Evolutionary conservation across 2,329 filamentous ascomycete species (phyloP).

Genomic region (Fusarium longipes): DNA sequence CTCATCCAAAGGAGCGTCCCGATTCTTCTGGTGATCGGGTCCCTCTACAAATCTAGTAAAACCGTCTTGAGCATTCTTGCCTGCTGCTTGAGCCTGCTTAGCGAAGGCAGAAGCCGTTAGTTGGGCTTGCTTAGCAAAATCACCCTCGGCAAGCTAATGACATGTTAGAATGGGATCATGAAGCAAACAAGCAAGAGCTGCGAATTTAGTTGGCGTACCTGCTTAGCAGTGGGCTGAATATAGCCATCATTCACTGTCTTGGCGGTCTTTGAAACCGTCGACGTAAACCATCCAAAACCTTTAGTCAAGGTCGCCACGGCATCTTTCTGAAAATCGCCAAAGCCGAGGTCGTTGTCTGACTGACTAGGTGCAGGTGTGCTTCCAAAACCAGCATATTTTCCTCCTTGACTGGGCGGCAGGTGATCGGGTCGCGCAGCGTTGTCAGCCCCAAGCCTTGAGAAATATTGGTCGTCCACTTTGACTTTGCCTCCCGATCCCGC

Average conservation of each 20-base stretch:
- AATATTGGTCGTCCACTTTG: constrained; percentile 87
- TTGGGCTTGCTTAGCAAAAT: constrained; percentile 76
- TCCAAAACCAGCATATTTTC: constrained; percentile 92
- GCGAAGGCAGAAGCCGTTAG: constrained; percentile 73
- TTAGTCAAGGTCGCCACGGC: constrained; percentile 89
- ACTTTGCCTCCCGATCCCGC: constrained; percentile 60
- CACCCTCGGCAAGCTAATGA: constrained; percentile 78
- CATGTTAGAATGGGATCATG: constrained; percentile 41
- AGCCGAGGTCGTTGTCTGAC: constrained; percentile 62
- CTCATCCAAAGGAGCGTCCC: constrained; percentile 62
- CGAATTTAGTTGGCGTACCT: constrained; percentile 63
- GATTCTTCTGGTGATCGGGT: constrained; percentile 54
- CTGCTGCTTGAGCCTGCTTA: constrained; percentile 73
- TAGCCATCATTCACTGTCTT: constrained; percentile 92
- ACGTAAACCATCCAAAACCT: constrained; percentile 93
- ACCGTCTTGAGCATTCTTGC: constrained; percentile 79
- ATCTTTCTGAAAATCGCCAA: constrained; percentile 93
- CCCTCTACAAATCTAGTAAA: constrained; percentile 92
- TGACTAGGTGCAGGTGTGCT: constrained; percentile 72
- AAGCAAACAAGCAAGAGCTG: not conserved
- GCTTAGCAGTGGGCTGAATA: constrained; percentile 91
- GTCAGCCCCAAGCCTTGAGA: constrained; percentile 83
- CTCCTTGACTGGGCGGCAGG: constrained; percentile 87
- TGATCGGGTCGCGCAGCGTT: constrained; percentile 81
- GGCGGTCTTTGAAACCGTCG: constrained; percentile 87